phyloP scores from a whole-genome alignment of 169 alveolate genomes.

The Plasmodium chabaudi region DNA sequence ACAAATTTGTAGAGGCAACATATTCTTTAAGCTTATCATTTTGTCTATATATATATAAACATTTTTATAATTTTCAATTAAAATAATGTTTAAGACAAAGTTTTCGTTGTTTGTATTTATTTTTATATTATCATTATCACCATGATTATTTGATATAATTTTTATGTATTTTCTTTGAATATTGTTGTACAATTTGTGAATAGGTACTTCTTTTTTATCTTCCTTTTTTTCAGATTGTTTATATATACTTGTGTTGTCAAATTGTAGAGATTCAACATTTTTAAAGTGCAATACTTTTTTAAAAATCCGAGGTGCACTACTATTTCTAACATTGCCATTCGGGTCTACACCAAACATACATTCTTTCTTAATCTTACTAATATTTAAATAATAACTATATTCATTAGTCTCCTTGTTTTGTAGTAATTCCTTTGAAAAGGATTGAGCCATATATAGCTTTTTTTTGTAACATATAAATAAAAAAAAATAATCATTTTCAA shows the following conservation, averaged over 20 bases:
- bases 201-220: neutral
- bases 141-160: slow-evolving; percentile 18
- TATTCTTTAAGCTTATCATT: neutral
- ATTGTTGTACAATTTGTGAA: neutral
- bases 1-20: slow-evolving; percentile 19
- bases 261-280: neutral
- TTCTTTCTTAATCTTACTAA: too few species aligned
- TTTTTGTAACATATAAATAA: slow-evolving; percentile 43
- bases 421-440: neutral
- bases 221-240: too few species aligned
- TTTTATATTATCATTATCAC: neutral
- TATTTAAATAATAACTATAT: too few species aligned
- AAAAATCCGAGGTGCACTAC: neutral
- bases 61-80: neutral
- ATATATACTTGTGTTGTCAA: too few species aligned
- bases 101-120: neutral
- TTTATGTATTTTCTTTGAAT: slow-evolving; percentile 24
- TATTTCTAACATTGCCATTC: too few species aligned
- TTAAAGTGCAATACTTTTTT: slow-evolving; percentile 1
- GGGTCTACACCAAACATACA: too few species aligned
- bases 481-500: slow-evolving; percentile 9
- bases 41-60: slow-evolving; percentile 18
- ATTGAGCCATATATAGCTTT: slow-evolving; percentile 10
- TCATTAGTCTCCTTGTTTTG: neutral
- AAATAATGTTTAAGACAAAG: neutral